phyloP scores from a whole-genome alignment of 148 eudicot genomes.

The Spergularia bocconei region DNA sequence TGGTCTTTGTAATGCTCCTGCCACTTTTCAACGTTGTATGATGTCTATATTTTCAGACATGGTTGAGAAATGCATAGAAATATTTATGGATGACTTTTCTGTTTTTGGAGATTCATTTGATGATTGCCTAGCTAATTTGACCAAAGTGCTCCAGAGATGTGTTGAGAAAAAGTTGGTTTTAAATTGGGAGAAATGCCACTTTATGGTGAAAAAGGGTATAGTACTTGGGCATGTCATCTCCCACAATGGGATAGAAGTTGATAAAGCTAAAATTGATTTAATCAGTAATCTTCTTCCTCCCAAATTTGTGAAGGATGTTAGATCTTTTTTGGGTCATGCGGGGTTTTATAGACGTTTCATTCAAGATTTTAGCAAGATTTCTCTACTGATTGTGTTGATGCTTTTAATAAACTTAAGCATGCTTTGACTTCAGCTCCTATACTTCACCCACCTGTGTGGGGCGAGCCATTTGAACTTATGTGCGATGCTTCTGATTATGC shows the following conservation, averaged over 20 bases:
- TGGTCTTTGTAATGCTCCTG: background rate
- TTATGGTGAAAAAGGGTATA: background rate
- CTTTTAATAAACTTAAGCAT: background rate
- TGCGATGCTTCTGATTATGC: background rate
- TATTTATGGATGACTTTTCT: conserved; percentile 21
- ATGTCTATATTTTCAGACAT: conserved; percentile 2
- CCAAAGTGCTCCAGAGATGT: background rate
- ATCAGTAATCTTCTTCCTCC: background rate
- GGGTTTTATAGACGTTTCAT: conserved; percentile 3
- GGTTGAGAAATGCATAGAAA: conserved; percentile 3
- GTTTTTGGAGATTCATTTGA: background rate
- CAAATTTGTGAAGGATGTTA: background rate
- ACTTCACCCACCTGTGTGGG: background rate
- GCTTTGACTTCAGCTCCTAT: background rate
- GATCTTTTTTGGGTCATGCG: background rate
- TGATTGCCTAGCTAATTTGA: background rate
- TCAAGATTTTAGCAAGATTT: conserved; percentile 5
- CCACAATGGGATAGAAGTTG: background rate
- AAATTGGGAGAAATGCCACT: background rate
- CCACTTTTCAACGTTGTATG: conserved; percentile 11
- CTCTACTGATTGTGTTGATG: background rate
- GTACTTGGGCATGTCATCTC: background rate
- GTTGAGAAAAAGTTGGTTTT: conserved; percentile 5
- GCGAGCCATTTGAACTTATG: background rate
- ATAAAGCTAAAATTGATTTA: background rate